A percentile compares a stretch with the other conserved stretches of the same genome.
These are phyloP conservation scores for Rutstroemia sp. DNA, from an alignment of 2,329 filamentous ascomycete species.

Conservation along the genomic window DNA sequence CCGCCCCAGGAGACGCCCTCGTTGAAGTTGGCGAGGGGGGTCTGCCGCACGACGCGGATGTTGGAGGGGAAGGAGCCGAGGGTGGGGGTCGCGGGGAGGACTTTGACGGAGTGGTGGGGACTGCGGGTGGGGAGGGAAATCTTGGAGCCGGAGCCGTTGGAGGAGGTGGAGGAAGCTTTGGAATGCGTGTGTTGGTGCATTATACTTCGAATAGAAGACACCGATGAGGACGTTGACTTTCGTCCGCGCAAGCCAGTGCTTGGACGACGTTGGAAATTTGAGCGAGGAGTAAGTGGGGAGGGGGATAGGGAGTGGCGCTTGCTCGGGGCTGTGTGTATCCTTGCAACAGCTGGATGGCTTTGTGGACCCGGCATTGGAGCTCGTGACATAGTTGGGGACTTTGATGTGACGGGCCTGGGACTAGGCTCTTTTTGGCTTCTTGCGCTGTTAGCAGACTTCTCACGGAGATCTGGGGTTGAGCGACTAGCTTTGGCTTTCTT, in stretches of 20 bases:
- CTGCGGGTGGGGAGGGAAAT: slow-evolving; percentile 60
- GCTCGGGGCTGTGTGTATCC: slow-evolving; percentile 34
- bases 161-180: slow-evolving; percentile 90
- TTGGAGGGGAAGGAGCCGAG: slow-evolving; percentile 70
- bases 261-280: slow-evolving; percentile 67
- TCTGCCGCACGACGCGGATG: slow-evolving; percentile 69
- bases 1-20: slow-evolving; percentile 42
- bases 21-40: slow-evolving; percentile 46
- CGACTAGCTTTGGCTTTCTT: slow-evolving; percentile 27
- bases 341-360: slow-evolving; percentile 27
- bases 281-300: slow-evolving; percentile 79
- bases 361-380: slow-evolving; percentile 29
- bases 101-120: slow-evolving; percentile 86
- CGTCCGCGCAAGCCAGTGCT: slow-evolving; percentile 79
- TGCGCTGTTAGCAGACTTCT: slow-evolving; percentile 37
- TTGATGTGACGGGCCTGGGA: slow-evolving; percentile 53
- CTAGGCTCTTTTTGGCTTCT: slow-evolving; percentile 44
- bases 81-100: slow-evolving; percentile 86
- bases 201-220: slow-evolving; percentile 87
- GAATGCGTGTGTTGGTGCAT: slow-evolving; percentile 83
- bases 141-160: slow-evolving; percentile 65
- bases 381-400: slow-evolving; percentile 30
- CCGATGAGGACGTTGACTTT: slow-evolving; percentile 92
- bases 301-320: slow-evolving; percentile 80
- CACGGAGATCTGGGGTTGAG: slow-evolving; percentile 52